Evolutionary conservation across 495 filamentous ascomycete species (phyloP).

Genomic region (Glarea lozoyensis): DNA sequence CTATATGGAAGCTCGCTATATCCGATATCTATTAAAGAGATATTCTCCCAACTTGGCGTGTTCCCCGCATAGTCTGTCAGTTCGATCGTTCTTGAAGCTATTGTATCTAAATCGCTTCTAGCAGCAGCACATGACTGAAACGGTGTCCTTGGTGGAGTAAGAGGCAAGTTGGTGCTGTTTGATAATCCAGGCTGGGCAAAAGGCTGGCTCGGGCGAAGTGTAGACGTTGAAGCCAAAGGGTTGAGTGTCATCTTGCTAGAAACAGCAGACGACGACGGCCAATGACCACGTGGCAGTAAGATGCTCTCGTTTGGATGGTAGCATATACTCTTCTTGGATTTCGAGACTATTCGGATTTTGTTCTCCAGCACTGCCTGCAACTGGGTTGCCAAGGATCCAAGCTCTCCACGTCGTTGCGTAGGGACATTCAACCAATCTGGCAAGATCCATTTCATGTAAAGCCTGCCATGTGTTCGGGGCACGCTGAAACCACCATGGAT

Average conservation of each 20-base stretch:
- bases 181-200: not conserved
- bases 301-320: conserved; percentile 12
- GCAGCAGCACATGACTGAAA: not conserved
- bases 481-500: not conserved
- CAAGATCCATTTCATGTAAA: not conserved
- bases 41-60: no score
- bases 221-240: conserved; percentile 7
- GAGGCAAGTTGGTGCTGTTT: no score
- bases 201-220: conserved; percentile 5
- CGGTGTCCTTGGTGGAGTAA: no score
- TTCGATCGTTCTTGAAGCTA: not conserved
- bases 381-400: not conserved
- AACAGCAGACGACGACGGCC: conserved; percentile 9
- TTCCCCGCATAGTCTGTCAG: not conserved
- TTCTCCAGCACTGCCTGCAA: not conserved
- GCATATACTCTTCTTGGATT: not conserved
- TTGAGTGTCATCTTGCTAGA: conserved; percentile 3
- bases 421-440: not conserved
- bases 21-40: conserved; percentile 4
- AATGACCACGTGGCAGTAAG: conserved; percentile 7
- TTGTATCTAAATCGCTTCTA: not conserved
- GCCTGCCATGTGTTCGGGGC: not conserved
- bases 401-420: not conserved
- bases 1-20: conserved; percentile 10
- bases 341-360: not conserved